Base-by-base conservation (phyloP, 2,329 filamentous ascomycete species). In the Leptographium procerum region DNA sequence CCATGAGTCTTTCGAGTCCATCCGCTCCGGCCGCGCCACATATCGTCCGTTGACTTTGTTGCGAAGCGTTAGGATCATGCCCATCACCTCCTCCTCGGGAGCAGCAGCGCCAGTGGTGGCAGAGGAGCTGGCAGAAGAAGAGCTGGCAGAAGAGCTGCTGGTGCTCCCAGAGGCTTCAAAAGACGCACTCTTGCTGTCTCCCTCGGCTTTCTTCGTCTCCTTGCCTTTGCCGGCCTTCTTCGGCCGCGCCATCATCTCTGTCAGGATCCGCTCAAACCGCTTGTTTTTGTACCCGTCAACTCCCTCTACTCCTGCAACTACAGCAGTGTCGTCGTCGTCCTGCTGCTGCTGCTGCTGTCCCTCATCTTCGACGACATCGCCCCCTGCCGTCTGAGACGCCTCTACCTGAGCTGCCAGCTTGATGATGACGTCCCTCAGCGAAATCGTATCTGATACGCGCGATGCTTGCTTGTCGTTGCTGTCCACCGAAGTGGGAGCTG, bases 1-100 rank as follows among this genome's bases (percentile, higher is more conserved):
- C 91, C 91, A 96, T 66, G 63, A 83, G 59, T 68, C 69, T 7
- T 11, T 24, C 16, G 65, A 34, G 0, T 56, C 69, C 52, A 86
- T 68, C 0, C 75, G 64, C 1, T 71, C 63, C 0, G 90, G 88
- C 3, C 90, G 84, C 0, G 73, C 67, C 1, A 89, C 81, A 57
- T 80, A 79, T 14, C 73, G 57, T 22, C 81, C 85, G 66, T 94
- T 86, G 57, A 95, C 80, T 62, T 80, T 82, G 74, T 88, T 94
- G 63, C 82, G 82, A 31, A 64, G 54, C 0, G 83, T 86, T 58
- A 96, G 74, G 16, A 83, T 84, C 78, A 94, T 82, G 45, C 83
- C 88, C 29, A 90, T 73, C 1, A 91, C 65, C 3, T 78, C 72
- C 1, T 64, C 61, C 5, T 50, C 47, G 13, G 24, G n/a, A n/a